Base-by-base conservation (phyloP, 352 stramenopile species). In the Pythium aquatile region DNA sequence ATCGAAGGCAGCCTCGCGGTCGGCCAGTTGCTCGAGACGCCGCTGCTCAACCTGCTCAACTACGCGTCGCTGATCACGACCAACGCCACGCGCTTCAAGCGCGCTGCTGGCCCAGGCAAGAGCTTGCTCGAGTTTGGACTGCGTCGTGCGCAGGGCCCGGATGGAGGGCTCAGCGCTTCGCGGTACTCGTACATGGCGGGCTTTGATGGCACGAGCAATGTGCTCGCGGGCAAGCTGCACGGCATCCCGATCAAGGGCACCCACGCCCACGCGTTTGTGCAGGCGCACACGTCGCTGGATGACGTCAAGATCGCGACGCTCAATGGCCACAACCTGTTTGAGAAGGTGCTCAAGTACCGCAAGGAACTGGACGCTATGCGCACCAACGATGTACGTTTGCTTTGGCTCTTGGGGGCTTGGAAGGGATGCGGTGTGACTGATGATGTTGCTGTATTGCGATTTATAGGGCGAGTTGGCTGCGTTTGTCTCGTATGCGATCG, bases 151-250 rank as follows among this genome's bases (percentile, higher is more conserved):
- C 96, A 99, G 70, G 98, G 97, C 11, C 97, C 97, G 0, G 97
- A 99, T 73, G 98, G 98, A 44, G 97, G 90, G 13, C 96, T 99
- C 48, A 98, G 89, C 46, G 98, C 97, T 24, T 98, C 90, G 24
- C 92, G 98, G 51, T 99, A 99, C 78, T 87, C 90, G 60, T 98
- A 99, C 80, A 86, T 99, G 72, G 98, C 97, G 40, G 97, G 97
- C 33, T 99, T 99, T 82, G 85, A 98, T 53, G 97, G 85, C 37
- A 99, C 97, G 26, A 98, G 91, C 73, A 99, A 99, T 69, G 94
- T 99, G 17, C 76, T 98, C 17, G 97, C 97, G 6, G 97, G 97
- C 28, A 98, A 98, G 67, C 64, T 98, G 20, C 94, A 98, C 58
- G 83, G 87, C 59, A 97, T 99, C 54, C 87, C 91, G 16, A 92